A percentile compares a stretch with the other conserved stretches of the same genome.
phyloP scores from a whole-genome alignment of 176 grass and related monocot species.

The Carex pumila region DNA sequence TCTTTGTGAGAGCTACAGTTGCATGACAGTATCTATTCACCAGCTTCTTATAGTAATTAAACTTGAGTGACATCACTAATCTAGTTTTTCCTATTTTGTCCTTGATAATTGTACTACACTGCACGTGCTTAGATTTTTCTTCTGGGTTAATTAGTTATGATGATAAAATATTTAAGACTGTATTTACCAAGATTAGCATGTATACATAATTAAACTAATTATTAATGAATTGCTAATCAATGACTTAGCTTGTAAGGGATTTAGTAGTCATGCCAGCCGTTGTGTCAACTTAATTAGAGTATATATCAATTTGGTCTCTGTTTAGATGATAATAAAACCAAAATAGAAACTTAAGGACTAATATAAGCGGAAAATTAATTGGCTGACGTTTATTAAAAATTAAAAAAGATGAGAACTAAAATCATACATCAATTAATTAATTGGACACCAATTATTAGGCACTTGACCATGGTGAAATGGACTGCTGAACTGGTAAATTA shows the following conservation, averaged over 20 bases:
- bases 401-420: background rate
- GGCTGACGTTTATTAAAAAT: background rate
- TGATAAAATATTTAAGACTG: background rate
- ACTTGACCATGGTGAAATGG: background rate
- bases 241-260: background rate
- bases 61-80: background rate
- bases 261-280: background rate
- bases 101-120: background rate
- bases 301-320: background rate
- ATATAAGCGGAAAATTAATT: background rate
- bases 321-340: background rate
- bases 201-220: background rate
- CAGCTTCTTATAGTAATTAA: background rate
- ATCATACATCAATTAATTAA: background rate
- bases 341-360: background rate
- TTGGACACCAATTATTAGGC: background rate
- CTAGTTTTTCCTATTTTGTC: background rate
- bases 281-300: background rate
- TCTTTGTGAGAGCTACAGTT: constrained; percentile 11
- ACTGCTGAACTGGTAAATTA: constrained; percentile 1
- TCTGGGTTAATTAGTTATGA: background rate
- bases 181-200: background rate
- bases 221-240: background rate
- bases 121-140: background rate
- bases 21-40: constrained; percentile 16